Evolutionary conservation across 306 rosid genomes (phyloP).

Genomic region (Cucumis hystrix): DNA sequence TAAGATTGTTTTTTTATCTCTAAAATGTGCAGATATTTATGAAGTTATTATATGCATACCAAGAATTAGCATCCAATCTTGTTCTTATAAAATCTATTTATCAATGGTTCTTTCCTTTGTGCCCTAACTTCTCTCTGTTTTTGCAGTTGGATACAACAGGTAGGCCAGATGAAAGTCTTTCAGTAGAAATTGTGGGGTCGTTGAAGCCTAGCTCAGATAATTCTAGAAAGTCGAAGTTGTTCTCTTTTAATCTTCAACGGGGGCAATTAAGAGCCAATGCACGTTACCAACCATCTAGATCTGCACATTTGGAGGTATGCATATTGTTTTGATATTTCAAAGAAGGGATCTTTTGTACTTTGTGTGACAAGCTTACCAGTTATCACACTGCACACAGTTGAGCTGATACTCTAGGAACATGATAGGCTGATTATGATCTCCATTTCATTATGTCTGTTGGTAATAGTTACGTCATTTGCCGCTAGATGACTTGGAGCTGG

Average conservation of each 20-base stretch:
- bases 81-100: neutral
- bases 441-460: slow-evolving; percentile 7
- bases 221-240: slow-evolving; percentile 33
- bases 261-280: slow-evolving; percentile 64
- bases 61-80: neutral
- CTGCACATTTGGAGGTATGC: slow-evolving; percentile 84
- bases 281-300: slow-evolving; percentile 52
- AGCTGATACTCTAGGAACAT: neutral
- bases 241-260: slow-evolving; percentile 65
- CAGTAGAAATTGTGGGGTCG: slow-evolving; percentile 58
- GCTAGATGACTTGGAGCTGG: slow-evolving; percentile 80
- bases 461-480: slow-evolving; percentile 65
- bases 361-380: neutral
- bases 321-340: slow-evolving; percentile 1
- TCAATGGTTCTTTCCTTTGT: neutral
- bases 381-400: neutral
- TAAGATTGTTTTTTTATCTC: neutral
- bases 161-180: slow-evolving; percentile 84
- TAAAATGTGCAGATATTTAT: neutral
- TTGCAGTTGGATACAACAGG: slow-evolving; percentile 81
- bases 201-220: slow-evolving; percentile 46
- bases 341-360: slow-evolving; percentile 4
- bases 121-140: slow-evolving; percentile 9
- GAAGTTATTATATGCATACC: neutral
- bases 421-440: neutral